Evolutionary conservation across 2,329 filamentous ascomycete species (phyloP).

Genomic region (Fusarium bactridioides): DNA sequence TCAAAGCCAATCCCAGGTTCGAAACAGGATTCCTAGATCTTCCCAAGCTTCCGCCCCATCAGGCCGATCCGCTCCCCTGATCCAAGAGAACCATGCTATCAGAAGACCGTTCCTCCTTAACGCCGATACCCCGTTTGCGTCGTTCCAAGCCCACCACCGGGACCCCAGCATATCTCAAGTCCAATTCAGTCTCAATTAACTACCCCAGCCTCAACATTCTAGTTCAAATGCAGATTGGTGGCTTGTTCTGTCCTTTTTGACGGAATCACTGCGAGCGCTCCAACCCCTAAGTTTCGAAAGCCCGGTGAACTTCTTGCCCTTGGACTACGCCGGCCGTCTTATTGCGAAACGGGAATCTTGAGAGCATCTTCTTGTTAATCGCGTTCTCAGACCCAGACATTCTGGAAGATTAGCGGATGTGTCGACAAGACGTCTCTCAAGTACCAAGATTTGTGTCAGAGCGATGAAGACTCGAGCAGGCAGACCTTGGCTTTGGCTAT

Average conservation of each 20-base stretch:
- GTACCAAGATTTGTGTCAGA: background rate
- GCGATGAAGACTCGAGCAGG: too few species aligned
- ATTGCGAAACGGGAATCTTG: background rate
- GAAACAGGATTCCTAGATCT: too few species aligned
- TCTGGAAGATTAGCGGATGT: background rate
- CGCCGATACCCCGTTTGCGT: background rate
- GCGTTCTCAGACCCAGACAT: accelerated
- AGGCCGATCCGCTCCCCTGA: background rate
- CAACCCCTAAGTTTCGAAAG: background rate
- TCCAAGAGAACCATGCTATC: background rate
- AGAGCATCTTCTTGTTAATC: too few species aligned
- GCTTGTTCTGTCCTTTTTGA: background rate
- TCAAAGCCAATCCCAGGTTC: background rate
- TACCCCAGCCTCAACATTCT: accelerated
- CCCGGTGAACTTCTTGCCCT: background rate
- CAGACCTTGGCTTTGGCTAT: background rate
- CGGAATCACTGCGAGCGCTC: too few species aligned
- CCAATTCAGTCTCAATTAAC: accelerated
- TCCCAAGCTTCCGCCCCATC: background rate
- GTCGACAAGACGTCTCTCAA: background rate
- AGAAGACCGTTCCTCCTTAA: background rate
- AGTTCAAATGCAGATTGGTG: background rate
- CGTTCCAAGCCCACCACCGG: too few species aligned
- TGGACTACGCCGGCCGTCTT: background rate
- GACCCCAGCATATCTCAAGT: background rate